Evolutionary conservation across 768 basidiomycete genomes (phyloP).

Genomic region (Boletus speciosus): DNA sequence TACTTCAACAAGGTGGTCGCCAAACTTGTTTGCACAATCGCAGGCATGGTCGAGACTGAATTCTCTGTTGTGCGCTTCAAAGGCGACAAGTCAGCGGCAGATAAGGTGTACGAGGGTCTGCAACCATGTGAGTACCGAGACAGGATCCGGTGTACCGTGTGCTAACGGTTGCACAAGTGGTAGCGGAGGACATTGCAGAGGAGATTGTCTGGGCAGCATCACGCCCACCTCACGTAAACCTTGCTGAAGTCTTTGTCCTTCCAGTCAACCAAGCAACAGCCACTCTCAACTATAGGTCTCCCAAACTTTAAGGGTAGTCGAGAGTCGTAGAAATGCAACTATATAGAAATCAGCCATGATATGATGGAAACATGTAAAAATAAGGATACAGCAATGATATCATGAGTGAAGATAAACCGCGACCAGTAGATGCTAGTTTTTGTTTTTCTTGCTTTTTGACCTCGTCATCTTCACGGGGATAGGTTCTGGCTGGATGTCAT

Average conservation of each 20-base stretch:
- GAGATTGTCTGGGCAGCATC: conserved; percentile 97
- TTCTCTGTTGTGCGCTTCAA: conserved; percentile 90
- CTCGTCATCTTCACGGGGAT: conserved; percentile 49
- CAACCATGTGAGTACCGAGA: conserved; percentile 63
- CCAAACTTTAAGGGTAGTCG: conserved; percentile 1
- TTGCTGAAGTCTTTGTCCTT: conserved; percentile 76
- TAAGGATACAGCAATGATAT: conserved; percentile 35
- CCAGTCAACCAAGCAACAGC: conserved; percentile 79
- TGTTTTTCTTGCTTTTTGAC: conserved; percentile 50
- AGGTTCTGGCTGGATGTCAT: conserved; percentile 47
- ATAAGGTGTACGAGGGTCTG: conserved; percentile 87
- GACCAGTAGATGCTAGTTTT: conserved; percentile 25
- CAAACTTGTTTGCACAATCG: background rate
- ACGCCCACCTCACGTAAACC: conserved; percentile 88
- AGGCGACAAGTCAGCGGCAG: conserved; percentile 78
- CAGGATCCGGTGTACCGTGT: background rate
- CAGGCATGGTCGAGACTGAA: conserved; percentile 86
- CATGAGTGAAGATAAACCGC: conserved; percentile 15
- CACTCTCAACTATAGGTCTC: conserved; percentile 55
- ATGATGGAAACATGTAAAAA: conserved; percentile 10
- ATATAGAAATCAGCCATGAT: conserved; percentile 1
- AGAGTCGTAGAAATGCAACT: background rate
- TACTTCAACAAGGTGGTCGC: background rate
- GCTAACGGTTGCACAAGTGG: conserved; percentile 46
- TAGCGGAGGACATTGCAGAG: conserved; percentile 87